Evolutionary conservation across 2,329 filamentous ascomycete genomes (phyloP), one percentile per base, ranked within the genome.

Genomic region (Fusarium gaditjirri): DNA sequence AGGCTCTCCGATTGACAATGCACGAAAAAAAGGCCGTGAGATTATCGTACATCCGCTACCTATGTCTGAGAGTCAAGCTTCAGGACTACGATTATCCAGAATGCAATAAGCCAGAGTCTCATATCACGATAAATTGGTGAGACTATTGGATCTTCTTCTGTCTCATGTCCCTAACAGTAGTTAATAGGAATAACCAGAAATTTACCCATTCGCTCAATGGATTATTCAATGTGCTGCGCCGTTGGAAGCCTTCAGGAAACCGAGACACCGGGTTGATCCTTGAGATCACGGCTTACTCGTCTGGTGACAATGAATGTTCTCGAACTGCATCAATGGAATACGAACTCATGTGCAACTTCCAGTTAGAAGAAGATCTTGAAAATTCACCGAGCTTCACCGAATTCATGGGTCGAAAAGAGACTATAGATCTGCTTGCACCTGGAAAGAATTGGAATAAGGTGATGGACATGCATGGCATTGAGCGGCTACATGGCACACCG

Each of bases 401-500:
- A 6, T 50, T 50, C 16, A 14, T 16, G 14, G 0, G 1, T 31
- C 21, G 2, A 10, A 50, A 50, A 12, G 8, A 14, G 5, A 5
- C 5, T 0, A 23, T 16, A 6, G n/a, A 31, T 13, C 11, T 3
- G 16, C 21, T 6, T 5, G 21, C 5, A 6, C 11, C 14, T 25
- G 47, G 47, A 35, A 35, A 4, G n/a, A 8, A 6, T 25, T 16
- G 31, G 47, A 3, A 36, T 25, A 11, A 17, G 5, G 10, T 2
- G 29, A 13, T 0, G 21, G 13, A 3, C 7, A 0, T 17, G 7
- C 1, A 7, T 36, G 3, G 31, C 7, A 16, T 0, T 8, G 0
- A 12, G 47, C 8, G 47, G 16, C 17, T 36, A 2, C 17, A 8
- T 0, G 47, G 31, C 10, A 52, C 31, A 3, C 4, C 33, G 3